A percentile compares a stretch with the other conserved stretches of the same genome.
These are phyloP conservation scores for Candida khao-thaluensis DNA, from an alignment of 805 yeast genomes.

Conservation along the genomic window DNA sequence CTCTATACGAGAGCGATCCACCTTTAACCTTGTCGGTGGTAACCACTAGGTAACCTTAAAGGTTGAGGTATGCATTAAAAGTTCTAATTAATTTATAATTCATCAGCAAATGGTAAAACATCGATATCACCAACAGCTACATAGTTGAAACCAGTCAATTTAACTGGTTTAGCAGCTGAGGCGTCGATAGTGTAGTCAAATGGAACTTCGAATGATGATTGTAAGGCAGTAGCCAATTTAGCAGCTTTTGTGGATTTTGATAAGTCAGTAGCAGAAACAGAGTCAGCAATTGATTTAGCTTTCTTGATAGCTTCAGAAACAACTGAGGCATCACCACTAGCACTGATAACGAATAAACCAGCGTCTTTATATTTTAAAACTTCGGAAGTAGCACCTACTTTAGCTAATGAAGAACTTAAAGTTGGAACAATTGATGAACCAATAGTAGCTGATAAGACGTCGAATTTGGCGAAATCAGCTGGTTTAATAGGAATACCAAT, in stretches of 20 bases:
- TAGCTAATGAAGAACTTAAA: constrained; percentile 49
- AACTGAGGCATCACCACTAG: constrained; percentile 53
- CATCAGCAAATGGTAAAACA: constrained; percentile 84
- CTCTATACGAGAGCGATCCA: no score
- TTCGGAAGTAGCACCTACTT: constrained; percentile 50
- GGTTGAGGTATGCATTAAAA: constrained; percentile 4
- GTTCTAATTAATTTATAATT: constrained; percentile 52
- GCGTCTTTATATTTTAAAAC: constrained; percentile 72
- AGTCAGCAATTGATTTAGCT: constrained; percentile 45
- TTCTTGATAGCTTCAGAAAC: constrained; percentile 63
- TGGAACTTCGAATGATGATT: constrained; percentile 34
- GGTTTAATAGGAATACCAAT: constrained; percentile 77
- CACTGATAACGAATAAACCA: constrained; percentile 73
- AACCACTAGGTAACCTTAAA: neutral
- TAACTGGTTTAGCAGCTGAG: constrained; percentile 33
- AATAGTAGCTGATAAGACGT: constrained; percentile 68
- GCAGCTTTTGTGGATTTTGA: constrained; percentile 48
- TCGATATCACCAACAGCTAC: constrained; percentile 89
- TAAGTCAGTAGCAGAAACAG: constrained; percentile 50
- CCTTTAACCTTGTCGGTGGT: no score
- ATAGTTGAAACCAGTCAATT: constrained; percentile 68
- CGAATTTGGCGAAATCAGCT: constrained; percentile 62
- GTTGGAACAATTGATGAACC: constrained; percentile 59
- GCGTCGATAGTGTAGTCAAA: constrained; percentile 31
- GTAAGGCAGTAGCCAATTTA: constrained; percentile 43